Conservation (phyloP, 1,284 basidiomycete genomes). For the Exobasidium cylindrosporum region DNA sequence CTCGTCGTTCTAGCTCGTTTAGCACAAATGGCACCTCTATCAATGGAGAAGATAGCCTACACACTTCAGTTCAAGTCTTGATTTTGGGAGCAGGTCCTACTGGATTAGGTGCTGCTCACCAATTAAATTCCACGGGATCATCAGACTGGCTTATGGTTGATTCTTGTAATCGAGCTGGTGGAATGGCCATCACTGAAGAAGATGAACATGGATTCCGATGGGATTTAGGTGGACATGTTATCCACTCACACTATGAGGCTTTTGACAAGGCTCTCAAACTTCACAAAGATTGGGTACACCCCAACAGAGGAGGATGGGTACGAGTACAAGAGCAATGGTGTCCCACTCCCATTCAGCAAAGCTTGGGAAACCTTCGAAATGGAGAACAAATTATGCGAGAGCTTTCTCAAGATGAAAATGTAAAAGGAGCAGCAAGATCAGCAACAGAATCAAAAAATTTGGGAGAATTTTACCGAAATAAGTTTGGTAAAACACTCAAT, state of each 20-base stretch:
- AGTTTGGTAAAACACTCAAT: slow-evolving; percentile 1
- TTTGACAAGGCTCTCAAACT: slow-evolving; percentile 2
- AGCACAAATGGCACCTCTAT: no score
- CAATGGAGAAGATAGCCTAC: no score
- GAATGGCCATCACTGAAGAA: slow-evolving; percentile 10
- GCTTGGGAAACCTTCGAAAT: background rate
- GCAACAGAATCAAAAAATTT: background rate
- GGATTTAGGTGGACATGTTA: slow-evolving; percentile 13
- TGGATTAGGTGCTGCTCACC: slow-evolving; percentile 5
- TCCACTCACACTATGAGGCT: slow-evolving; percentile 7
- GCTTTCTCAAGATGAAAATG: background rate
- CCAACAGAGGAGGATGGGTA: slow-evolving; percentile 9
- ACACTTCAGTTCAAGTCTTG: slow-evolving; percentile 1
- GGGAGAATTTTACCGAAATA: slow-evolving; percentile 4
- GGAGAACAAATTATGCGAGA: slow-evolving; percentile 7
- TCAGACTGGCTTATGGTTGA: slow-evolving; percentile 8
- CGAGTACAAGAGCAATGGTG: slow-evolving; percentile 6
- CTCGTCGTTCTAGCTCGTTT: no score
- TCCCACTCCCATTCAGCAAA: slow-evolving; percentile 7
- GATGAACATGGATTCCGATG: slow-evolving; percentile 13
- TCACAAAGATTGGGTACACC: slow-evolving; percentile 8
- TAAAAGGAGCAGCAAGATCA: background rate
- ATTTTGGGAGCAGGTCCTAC: slow-evolving; percentile 10
- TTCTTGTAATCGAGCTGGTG: slow-evolving; percentile 5
- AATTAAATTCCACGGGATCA: background rate